phyloP scores from a whole-genome alignment of 1,284 basidiomycete genomes.

The Fomitopsis palustris region DNA sequence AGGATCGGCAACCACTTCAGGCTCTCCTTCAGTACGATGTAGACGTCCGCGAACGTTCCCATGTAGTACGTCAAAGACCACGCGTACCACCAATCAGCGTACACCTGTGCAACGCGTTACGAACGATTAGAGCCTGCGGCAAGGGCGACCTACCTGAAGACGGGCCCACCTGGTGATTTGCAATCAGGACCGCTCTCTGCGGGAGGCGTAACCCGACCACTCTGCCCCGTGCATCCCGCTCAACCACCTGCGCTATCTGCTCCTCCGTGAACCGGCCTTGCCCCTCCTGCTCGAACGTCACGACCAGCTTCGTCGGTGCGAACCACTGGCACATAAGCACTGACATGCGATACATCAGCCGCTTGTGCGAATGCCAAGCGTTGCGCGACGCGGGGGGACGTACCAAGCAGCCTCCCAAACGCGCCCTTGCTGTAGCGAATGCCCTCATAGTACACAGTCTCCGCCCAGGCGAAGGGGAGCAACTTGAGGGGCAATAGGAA shows the following conservation, averaged over 20 bases:
- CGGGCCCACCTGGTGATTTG: slow-evolving; percentile 73
- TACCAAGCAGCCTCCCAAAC: slow-evolving; percentile 74
- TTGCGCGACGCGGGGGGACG: slow-evolving; percentile 30
- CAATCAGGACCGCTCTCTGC: slow-evolving; percentile 72
- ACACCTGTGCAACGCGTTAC: slow-evolving; percentile 49
- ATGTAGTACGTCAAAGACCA: slow-evolving; percentile 86
- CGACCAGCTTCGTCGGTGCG: slow-evolving; percentile 70
- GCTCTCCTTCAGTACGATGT: slow-evolving; percentile 88
- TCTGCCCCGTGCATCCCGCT: slow-evolving; percentile 53
- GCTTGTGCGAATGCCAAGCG: background rate
- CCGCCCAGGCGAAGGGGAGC: slow-evolving; percentile 48
- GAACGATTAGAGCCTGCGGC: background rate
- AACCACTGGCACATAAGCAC: slow-evolving; percentile 81
- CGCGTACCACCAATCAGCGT: slow-evolving; percentile 90
- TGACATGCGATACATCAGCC: slow-evolving; percentile 24
- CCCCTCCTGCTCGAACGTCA: slow-evolving; percentile 74
- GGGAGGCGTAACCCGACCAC: slow-evolving; percentile 68
- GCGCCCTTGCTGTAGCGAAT: slow-evolving; percentile 81
- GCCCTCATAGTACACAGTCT: slow-evolving; percentile 57
- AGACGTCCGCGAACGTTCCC: slow-evolving; percentile 68
- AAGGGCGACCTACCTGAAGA: background rate
- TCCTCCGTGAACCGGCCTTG: slow-evolving; percentile 55
- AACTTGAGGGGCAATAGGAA: slow-evolving; percentile 64
- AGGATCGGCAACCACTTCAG: slow-evolving; percentile 86
- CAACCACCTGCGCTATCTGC: slow-evolving; percentile 53